Evolutionary conservation across 345 rosid genomes (phyloP), one percentile per base, ranked within the genome.

Genomic region (Brassica carinata): DNA sequence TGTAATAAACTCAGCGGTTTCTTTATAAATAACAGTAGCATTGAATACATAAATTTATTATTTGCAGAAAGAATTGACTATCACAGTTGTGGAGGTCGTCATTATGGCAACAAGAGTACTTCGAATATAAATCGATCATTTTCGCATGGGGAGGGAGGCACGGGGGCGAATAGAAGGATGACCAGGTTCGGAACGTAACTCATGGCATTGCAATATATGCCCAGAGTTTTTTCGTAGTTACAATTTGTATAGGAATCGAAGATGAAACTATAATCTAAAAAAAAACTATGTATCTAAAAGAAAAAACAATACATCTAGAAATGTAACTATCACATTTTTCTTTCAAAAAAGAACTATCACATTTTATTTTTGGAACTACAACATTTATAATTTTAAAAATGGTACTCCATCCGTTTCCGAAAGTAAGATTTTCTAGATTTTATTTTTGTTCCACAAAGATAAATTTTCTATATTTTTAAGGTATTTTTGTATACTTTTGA

Each of bases 31-130:
- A 67, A 58, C 30, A 59, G 31, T 15, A 72, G 63, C 78, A 73
- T 79, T 73, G 6, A 58, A 67, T 67, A 43, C 64, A n/a, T 26
- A 67, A 43, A 79, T 67, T 79, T 79, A 73, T 67, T 67, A 48
- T 67, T 67, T 79, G 78, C 82, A 79, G 82, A 19, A 73, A 72
- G 70, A 72, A 13, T 78, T 72, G 67, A 78, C 82, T 65, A 53
- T 57, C 77, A 57, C 73, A 66, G 62, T 72, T 58, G 73, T 57
- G 66, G 63, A 79, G 82, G 17, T 27, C 14, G 77, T 57, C 82
- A 72, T 65, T n/a, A 66, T 55, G 36, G 62, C 77, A 66, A 65
- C 53, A 73, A 40, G 14, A 14, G 57, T 48, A 48, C 57, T 48
- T 48, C 15, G 14, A 48, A 48, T 48, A 48, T 13, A 48, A 14